Conservation (phyloP, 345 rosid genomes). For the Citrus unshiu region DNA sequence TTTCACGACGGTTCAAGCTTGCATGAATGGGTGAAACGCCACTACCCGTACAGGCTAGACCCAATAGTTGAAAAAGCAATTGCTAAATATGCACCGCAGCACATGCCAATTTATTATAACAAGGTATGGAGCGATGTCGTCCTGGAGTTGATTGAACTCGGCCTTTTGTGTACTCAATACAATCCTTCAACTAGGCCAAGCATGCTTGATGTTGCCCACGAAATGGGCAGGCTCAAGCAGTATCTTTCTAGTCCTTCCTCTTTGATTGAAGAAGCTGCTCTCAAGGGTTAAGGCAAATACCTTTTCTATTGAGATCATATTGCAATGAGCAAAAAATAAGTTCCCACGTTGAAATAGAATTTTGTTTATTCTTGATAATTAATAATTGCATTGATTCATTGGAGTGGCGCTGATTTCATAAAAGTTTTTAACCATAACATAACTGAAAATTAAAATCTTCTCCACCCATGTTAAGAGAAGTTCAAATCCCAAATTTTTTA, state of each 20-base stretch:
- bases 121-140: slow-evolving; percentile 55
- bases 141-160: slow-evolving; percentile 74
- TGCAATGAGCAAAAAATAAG: neutral
- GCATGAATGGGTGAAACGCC: slow-evolving; percentile 74
- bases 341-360: neutral
- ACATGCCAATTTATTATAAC: slow-evolving; percentile 27
- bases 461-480: too few species aligned
- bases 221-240: slow-evolving; percentile 73
- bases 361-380: neutral
- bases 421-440: too few species aligned
- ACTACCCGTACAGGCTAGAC: slow-evolving; percentile 60
- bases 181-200: slow-evolving; percentile 76
- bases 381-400: slow-evolving; percentile 19
- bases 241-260: slow-evolving; percentile 47
- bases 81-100: slow-evolving; percentile 32
- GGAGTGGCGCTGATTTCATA: neutral
- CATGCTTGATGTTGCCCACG: slow-evolving; percentile 75
- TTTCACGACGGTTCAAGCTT: slow-evolving; percentile 63
- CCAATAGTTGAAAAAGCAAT: slow-evolving; percentile 58
- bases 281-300: neutral
- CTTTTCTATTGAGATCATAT: neutral
- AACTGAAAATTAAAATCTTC: too few species aligned
- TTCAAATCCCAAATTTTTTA: too few species aligned
- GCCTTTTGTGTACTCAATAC: slow-evolving; percentile 73
- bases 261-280: slow-evolving; percentile 23